A percentile compares a stretch with the other conserved stretches of the same genome.
phyloP scores from a whole-genome alignment of 192 early-diverging fungal genomes.

The Rhizoclosmatium sp. region DNA sequence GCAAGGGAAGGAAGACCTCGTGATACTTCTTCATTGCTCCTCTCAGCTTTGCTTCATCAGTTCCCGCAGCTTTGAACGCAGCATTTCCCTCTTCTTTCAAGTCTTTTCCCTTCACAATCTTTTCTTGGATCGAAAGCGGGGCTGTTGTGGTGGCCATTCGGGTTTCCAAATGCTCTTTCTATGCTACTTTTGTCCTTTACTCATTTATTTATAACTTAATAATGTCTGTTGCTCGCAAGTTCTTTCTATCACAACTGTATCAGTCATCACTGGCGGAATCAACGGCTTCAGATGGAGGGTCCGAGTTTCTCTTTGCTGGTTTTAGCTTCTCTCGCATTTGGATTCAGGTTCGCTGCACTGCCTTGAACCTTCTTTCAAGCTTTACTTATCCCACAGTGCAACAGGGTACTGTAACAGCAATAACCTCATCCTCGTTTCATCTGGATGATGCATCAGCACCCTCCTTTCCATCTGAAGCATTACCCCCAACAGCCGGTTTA shows the following conservation, averaged over 20 bases:
- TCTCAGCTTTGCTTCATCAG: conserved; percentile 19
- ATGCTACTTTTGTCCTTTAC: background rate
- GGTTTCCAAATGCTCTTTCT: background rate
- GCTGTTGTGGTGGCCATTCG: background rate
- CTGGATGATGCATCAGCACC: conserved; percentile 16
- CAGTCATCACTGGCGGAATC: background rate
- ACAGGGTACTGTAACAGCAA: conserved; percentile 1
- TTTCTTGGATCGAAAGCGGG: background rate
- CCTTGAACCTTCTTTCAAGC: background rate
- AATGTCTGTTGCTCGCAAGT: conserved; percentile 19
- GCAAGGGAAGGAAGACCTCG: background rate
- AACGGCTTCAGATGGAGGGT: background rate
- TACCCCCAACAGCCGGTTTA: background rate
- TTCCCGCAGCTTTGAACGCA: conserved; percentile 46
- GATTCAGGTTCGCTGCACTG: conserved; percentile 5
- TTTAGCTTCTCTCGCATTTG: conserved; percentile 7
- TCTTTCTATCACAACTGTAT: conserved; percentile 24
- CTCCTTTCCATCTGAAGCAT: background rate
- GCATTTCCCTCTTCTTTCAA: conserved; percentile 54
- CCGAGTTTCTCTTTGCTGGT: conserved; percentile 11
- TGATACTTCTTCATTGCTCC: conserved; percentile 29
- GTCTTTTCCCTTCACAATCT: conserved; percentile 40
- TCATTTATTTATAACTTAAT: background rate
- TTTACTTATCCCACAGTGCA: background rate
- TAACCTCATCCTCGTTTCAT: background rate